These are phyloP conservation scores for Dendrostoma leiphaemia DNA, from an alignment of 2,329 filamentous ascomycete genomes.

Conservation along the genomic window DNA sequence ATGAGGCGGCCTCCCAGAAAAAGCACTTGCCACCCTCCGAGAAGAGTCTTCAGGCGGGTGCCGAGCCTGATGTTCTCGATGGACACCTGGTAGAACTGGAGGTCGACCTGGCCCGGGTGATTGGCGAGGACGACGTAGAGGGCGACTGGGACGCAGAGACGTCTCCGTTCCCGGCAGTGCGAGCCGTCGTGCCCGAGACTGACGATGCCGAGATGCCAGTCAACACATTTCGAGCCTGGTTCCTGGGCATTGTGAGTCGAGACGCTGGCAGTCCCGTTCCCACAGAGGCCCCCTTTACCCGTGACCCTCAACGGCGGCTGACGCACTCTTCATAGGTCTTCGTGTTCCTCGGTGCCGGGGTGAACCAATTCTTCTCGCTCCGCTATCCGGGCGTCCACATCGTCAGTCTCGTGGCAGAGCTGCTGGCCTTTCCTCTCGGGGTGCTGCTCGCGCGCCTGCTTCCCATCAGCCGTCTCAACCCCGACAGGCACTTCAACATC, in stretches of 20 bases:
- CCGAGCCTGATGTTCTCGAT: slow-evolving; percentile 14
- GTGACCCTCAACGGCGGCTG: not conserved
- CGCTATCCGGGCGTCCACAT: slow-evolving; percentile 45
- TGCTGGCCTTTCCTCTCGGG: slow-evolving; percentile 42
- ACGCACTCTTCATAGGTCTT: slow-evolving; percentile 29
- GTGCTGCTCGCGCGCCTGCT: slow-evolving; percentile 36
- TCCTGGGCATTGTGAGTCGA: slow-evolving; percentile 36
- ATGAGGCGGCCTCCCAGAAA: not conserved
- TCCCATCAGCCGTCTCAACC: slow-evolving; percentile 38
- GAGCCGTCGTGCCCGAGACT: slow-evolving; percentile 31
- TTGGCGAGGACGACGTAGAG: slow-evolving; percentile 27
- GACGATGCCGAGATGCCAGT: slow-evolving; percentile 32
- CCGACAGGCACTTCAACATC: slow-evolving; percentile 42
- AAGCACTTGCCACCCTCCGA: not conserved
- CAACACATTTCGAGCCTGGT: slow-evolving; percentile 46
- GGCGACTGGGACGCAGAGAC: slow-evolving; percentile 31
- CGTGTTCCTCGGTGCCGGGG: slow-evolving; percentile 42
- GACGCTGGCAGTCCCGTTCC: not conserved
- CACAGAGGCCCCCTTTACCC: not conserved
- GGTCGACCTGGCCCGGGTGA: slow-evolving; percentile 28
- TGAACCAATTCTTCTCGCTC: slow-evolving; percentile 46
- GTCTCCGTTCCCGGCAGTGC: slow-evolving; percentile 29
- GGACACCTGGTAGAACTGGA: slow-evolving; percentile 31
- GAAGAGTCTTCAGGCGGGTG: slow-evolving; percentile 5
- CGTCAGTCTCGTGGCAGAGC: slow-evolving; percentile 42